These are phyloP conservation scores for Kuraishia piskuri DNA, from an alignment of 805 yeast species.

Conservation along the genomic window DNA sequence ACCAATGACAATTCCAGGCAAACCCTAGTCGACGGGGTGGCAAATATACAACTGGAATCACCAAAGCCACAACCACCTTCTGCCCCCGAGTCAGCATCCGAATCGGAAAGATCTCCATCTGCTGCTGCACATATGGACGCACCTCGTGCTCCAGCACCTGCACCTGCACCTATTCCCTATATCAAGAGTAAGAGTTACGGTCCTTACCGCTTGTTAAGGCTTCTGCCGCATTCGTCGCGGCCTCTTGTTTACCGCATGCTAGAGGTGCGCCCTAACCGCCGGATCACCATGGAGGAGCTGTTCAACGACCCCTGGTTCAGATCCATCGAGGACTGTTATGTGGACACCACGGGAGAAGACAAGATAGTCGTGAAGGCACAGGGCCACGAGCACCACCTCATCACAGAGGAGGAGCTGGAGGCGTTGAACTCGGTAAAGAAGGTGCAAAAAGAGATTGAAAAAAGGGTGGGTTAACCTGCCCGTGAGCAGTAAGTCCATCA, in stretches of 20 bases:
- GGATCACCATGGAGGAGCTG: slow-evolving; percentile 54
- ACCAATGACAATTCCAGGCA: background rate
- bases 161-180: background rate
- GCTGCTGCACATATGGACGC: too few relatives aligned
- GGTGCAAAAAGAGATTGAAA: slow-evolving; percentile 15
- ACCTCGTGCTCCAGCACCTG: background rate
- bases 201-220: slow-evolving; percentile 61
- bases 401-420: slow-evolving; percentile 55
- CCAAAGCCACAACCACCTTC: background rate
- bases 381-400: slow-evolving; percentile 57
- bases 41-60: background rate
- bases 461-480: slow-evolving; percentile 2
- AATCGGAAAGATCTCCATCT: background rate
- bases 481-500: background rate
- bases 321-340: slow-evolving; percentile 47
- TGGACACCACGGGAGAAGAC: slow-evolving; percentile 10
- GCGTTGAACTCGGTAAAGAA: slow-evolving; percentile 28
- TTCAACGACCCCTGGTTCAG: slow-evolving; percentile 48
- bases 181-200: slow-evolving; percentile 29
- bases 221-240: slow-evolving; percentile 63
- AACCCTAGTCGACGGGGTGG: background rate
- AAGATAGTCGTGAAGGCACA: slow-evolving; percentile 17
- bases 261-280: slow-evolving; percentile 42
- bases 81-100: background rate
- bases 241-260: slow-evolving; percentile 59